Base-by-base conservation (phyloP, 2,329 filamentous ascomycete species). In the Colletotrichum sp. region DNA sequence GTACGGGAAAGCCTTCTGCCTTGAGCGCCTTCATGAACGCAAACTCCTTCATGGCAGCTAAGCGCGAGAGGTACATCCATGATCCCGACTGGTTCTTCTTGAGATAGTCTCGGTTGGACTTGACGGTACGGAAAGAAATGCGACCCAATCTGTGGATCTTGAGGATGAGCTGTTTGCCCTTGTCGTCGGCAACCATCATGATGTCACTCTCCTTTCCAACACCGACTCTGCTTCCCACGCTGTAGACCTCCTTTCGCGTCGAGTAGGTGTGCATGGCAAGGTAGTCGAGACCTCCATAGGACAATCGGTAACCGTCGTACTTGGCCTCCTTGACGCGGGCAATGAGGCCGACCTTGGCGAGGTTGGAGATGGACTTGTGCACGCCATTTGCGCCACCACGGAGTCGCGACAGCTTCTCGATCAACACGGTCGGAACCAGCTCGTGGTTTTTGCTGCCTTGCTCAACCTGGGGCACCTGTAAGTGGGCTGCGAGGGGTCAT, bases 121-220 rank as follows among this genome's bases (percentile, higher is more conserved):
- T 98, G 82, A 99, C 96, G 52, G 95, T 96, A 80, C 98, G 94
- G 88, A 99, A 99, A 36, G 96, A 98, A 81, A 99, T 98, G 81
- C 97, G 94, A 62, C 97, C 97, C 6, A 99, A 90, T 63, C 97
- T 93, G 86, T 99, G 97, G 81, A 99, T 98, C 88, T 99, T 99
- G 79, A 99, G 90, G 18, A 99, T 94, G 77, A 91, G 90, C 83
- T 98, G 96, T 24, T 88, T 88, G 74, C 95, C 96, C 8, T 90
- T 90, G 69, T 95, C 90, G 81, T 96, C 93, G 71, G 97, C 96
- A 65, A 98, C 96, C 74, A 99, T 94, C 85, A 98, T 95, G 82
- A 99, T 99, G 83, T 99, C 97, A 80, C 95, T 98, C 87, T 99
- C 97, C 85, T 99, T 99, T 70, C 97, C 97, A 5, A 99, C 96